Percentiles rank a stretch among this genome's conserved stretches.
These are phyloP conservation scores for Toxicodendron radicans DNA, from an alignment of 345 rosid genomes.

Conservation along the genomic window DNA sequence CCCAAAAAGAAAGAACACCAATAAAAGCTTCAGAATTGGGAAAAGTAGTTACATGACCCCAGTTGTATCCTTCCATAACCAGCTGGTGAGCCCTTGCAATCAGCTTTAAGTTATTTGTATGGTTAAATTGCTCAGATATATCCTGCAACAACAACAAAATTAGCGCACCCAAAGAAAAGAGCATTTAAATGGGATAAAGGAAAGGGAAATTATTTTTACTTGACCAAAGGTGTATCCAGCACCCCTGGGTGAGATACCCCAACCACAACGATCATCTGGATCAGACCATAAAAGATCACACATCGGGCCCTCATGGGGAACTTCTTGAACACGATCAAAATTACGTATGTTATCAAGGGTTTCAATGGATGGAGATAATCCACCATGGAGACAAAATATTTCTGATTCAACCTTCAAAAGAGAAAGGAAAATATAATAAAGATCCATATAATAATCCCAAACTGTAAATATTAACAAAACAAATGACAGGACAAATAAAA, in stretches of 20 bases:
- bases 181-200: not conserved
- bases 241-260: conserved; percentile 98
- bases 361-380: conserved; percentile 88
- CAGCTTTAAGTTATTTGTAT: conserved; percentile 81
- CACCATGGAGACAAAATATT: conserved; percentile 93
- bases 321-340: conserved; percentile 94
- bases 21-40: conserved; percentile 4
- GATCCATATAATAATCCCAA: conserved; percentile 12
- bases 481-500: not conserved
- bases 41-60: conserved; percentile 81
- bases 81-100: conserved; percentile 95
- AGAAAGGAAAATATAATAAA: not conserved
- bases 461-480: conserved; percentile 5
- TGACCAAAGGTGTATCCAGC: conserved; percentile 98
- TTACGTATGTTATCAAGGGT: conserved; percentile 89
- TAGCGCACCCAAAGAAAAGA: not conserved
- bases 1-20: conserved; percentile 3
- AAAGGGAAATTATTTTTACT: conserved; percentile 36
- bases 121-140: conserved; percentile 95
- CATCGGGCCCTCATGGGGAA: conserved; percentile 99
- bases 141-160: conserved; percentile 50
- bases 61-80: conserved; percentile 96
- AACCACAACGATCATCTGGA: conserved; percentile 95
- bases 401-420: conserved; percentile 85
- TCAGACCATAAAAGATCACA: conserved; percentile 99